phyloP scores from a whole-genome alignment of 1,284 basidiomycete species.

The Puccinia hordei region DNA sequence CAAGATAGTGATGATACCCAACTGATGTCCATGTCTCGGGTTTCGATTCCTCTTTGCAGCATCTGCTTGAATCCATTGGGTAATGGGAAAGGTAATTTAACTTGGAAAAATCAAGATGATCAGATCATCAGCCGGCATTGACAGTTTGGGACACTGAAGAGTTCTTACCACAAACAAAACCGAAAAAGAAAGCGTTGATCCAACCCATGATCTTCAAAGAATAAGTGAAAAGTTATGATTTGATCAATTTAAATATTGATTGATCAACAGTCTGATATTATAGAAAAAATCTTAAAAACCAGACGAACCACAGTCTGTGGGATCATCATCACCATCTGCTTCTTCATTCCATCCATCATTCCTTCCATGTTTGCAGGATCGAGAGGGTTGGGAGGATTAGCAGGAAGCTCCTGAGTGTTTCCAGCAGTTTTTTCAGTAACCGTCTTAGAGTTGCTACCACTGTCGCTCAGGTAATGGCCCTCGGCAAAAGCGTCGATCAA shows the following conservation, averaged over 20 bases:
- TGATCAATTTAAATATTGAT: neutral
- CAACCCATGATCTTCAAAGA: slow-evolving; percentile 84
- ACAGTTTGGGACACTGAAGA: neutral
- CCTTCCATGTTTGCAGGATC: slow-evolving; percentile 93
- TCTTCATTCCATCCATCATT: slow-evolving; percentile 99
- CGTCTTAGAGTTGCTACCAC: slow-evolving; percentile 58
- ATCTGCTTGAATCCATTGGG: slow-evolving; percentile 98
- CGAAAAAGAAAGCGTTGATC: slow-evolving; percentile 99
- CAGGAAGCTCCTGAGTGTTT: slow-evolving; percentile 58
- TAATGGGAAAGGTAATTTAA: slow-evolving; percentile 94
- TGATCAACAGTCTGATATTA: too few relatives aligned
- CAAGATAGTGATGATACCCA: slow-evolving; percentile 99
- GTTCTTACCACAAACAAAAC: slow-evolving; percentile 76
- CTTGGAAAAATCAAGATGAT: slow-evolving; percentile 40
- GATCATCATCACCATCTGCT: slow-evolving; percentile 71
- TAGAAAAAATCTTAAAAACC: neutral
- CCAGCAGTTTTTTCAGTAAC: slow-evolving; percentile 68
- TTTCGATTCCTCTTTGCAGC: slow-evolving; percentile 93
- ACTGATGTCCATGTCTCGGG: slow-evolving; percentile 93
- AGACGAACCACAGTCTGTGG: slow-evolving; percentile 55
- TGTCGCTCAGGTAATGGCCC: slow-evolving; percentile 10
- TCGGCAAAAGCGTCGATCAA: slow-evolving; percentile 65
- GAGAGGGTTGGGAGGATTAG: slow-evolving; percentile 65
- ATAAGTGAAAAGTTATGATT: neutral
- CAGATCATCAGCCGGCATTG: neutral